Evolutionary conservation across 2,329 filamentous ascomycete species (phyloP), one percentile per base, ranked within the genome.

Genomic region (Rhynchosporium graminicola): DNA sequence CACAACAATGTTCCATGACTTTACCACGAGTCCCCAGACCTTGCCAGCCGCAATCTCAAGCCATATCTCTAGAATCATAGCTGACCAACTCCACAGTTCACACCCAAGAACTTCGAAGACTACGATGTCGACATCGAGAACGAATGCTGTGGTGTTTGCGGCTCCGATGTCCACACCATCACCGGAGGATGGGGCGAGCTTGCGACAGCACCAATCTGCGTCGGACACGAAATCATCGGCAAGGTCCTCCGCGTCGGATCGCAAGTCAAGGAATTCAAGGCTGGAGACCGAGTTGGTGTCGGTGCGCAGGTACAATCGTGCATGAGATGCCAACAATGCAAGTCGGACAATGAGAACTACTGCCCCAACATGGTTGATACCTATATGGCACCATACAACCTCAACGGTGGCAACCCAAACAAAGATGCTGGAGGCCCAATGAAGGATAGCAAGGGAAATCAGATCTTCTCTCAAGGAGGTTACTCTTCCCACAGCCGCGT

Each of bases 121-220:
- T 83, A 92, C 76, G 91, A 96, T 74, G 85, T 97, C 70, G 92
- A 96, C 74, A 85, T 97, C 76, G 88, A 92, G 80, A 88, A 96
- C 72, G 89, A 94, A 69, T 87, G 84, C 74, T 94, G 90, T 71
- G 89, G 90, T 72, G 82, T 91, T 50, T 91, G 88, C 74, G 85
- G 87, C 69, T 88, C 84, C 66, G 88, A 92, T 71, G 79, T 89
- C 40, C 88, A 90, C 77, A 89, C 85, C 65, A 84, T 90, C 74
- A 86, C 77, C 69, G 86, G 86, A 65, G 79, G 79, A 52, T 81
- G 79, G 67, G 69, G 66, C 1, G 66, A 68, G 1, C 45, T 69
- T 0, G 56, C 63, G 0, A 64, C 63, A 2, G 45, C 62, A n/a
- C 67, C 68, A 13, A 58, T 71, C 29, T 70, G 68, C 47, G 76